Base-by-base conservation (phyloP, 768 basidiomycete species). In the Calocybe gangraenosa region DNA sequence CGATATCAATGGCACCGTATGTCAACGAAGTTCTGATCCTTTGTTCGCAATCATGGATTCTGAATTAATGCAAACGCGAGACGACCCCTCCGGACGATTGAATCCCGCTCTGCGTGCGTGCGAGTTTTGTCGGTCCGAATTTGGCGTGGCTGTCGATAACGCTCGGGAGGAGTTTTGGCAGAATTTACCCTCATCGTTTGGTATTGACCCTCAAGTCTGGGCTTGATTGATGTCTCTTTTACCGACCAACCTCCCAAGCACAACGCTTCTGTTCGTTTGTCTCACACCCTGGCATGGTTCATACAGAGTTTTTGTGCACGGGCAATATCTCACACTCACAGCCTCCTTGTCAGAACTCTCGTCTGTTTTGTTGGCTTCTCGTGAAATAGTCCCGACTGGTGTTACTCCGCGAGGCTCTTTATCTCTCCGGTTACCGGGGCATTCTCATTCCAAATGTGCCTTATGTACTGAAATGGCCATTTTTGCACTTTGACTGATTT, bases 1-100 rank as follows among this genome's bases (percentile, higher is more conserved):
- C 39, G 85, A 87, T 54, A 75, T 84, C 50, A 85, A 84, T 59
- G 84, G 83, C 9, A 73, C 82, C 45, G 69, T 81, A 15, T 75
- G 72, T 47, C 78, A 82, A 51, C 76, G 82, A 36, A 81, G 74
- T 53, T 80, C 78, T 3, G 85, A 88, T 49, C 84, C 84, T 0
- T 64, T 88, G 21, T 84, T 82, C 52, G 80, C 83, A 6, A 84
- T 87, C 53, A 66, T 77, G 58, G 80, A 84, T 50, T 75, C 81
- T 38, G 73, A 82, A 50, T 57, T 78, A 35, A 84, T 87, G 81
- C 82, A 82, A 54, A 73, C 75, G 3, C 68, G 76, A 33, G 74
- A 75, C 48, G 74, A 75, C 50, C 61, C 70, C 2, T 60, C 65
- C 4, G 73, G 67, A 10, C 68, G 74, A 43, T 64, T 67, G 45